phyloP scores from a whole-genome alignment of 148 eudicot genomes.

The Arctostaphylos glauca region DNA sequence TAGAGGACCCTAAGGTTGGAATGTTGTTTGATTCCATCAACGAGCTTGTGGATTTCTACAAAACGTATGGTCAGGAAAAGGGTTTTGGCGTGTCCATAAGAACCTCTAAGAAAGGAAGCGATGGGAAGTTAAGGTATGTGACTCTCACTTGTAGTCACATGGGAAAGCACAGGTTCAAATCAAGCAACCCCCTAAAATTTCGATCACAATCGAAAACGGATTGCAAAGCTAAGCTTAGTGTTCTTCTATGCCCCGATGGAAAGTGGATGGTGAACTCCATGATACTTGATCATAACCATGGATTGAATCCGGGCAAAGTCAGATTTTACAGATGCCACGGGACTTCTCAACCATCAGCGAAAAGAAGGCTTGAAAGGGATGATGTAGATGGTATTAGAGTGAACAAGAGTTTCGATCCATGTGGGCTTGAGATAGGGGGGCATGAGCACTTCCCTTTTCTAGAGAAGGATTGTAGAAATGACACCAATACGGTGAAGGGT shows the following conservation, averaged over 20 bases:
- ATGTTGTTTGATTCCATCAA: background rate
- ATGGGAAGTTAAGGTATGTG: background rate
- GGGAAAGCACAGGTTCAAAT: background rate
- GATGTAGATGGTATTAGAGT: background rate
- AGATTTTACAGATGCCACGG: background rate
- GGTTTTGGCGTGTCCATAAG: background rate
- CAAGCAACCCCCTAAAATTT: background rate
- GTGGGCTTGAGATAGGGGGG: background rate
- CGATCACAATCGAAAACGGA: conserved; percentile 1
- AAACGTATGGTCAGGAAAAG: background rate
- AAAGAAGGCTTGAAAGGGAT: background rate
- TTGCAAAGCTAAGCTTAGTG: background rate
- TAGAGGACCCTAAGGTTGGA: background rate
- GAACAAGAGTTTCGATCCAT: background rate
- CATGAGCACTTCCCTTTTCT: background rate
- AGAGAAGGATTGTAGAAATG: background rate
- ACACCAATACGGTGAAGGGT: background rate
- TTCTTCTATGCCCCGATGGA: background rate
- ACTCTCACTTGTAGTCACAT: background rate
- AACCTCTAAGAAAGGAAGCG: background rate
- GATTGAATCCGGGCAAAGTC: background rate
- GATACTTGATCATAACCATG: background rate
- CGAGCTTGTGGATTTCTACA: background rate
- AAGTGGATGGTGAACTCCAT: background rate
- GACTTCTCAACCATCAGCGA: background rate